A percentile compares a stretch with the other conserved stretches of the same genome.
Evolutionary conservation across 176 grass and related monocot species (phyloP).

Genomic region (Carex cristatella): DNA sequence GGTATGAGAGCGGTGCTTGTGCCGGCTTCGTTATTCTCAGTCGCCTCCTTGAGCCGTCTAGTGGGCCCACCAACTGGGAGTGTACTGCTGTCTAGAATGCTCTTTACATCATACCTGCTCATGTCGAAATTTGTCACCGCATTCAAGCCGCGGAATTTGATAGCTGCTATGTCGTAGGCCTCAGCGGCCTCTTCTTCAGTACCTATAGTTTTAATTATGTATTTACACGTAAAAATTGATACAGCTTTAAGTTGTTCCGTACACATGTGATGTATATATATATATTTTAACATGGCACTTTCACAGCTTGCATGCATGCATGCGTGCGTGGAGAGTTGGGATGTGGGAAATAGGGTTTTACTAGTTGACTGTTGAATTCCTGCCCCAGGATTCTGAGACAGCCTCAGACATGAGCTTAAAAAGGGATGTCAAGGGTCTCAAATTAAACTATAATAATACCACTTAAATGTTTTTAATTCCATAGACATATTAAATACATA

Average conservation of each 20-base stretch:
- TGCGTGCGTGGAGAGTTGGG: conserved; percentile 18
- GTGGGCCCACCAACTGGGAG: conserved; percentile 20
- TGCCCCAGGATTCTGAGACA: conserved; percentile 21
- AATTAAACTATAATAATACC: conserved; percentile 11
- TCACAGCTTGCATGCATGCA: conserved; percentile 5
- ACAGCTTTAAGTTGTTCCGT: background rate
- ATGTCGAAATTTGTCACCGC: conserved; percentile 44
- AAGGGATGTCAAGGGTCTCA: conserved; percentile 23
- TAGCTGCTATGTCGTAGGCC: conserved; percentile 41
- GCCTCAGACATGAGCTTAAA: conserved; percentile 20
- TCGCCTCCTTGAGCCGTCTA: conserved; percentile 11
- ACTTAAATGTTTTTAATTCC: background rate
- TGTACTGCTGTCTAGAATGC: conserved; percentile 25
- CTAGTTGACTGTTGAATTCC: conserved; percentile 23
- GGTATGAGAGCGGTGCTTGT: conserved; percentile 5
- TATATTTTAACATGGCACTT: background rate
- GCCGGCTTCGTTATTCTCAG: conserved; percentile 14
- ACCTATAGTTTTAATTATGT: background rate
- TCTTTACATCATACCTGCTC: conserved; percentile 32
- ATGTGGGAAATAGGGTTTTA: conserved; percentile 24
- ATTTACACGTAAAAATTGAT: background rate
- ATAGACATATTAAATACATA: background rate
- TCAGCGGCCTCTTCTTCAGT: conserved; percentile 43
- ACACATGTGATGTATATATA: background rate
- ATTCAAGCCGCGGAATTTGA: conserved; percentile 36